Percentiles rank a stretch among this genome's conserved stretches.
These are phyloP conservation scores for Yamadazyma buinensis DNA, from an alignment of 1,139 yeast species.

Conservation along the genomic window DNA sequence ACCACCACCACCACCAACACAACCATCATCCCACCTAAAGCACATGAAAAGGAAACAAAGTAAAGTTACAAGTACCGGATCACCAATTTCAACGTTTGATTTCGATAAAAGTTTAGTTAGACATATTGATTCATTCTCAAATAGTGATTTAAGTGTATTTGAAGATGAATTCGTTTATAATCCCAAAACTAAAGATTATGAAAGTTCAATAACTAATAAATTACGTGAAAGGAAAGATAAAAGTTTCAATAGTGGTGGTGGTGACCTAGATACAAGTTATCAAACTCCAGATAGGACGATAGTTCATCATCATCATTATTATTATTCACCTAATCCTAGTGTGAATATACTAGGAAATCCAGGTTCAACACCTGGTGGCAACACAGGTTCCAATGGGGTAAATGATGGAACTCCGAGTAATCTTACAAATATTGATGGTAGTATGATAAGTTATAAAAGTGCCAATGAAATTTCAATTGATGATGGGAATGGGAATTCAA, in stretches of 20 bases:
- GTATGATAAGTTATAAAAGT: constrained; percentile 3
- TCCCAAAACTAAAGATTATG: constrained; percentile 18
- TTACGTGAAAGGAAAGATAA: background rate
- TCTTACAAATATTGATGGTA: constrained; percentile 4
- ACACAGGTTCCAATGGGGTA: background rate
- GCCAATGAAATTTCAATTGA: constrained; percentile 11
- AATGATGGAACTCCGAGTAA: constrained; percentile 1
- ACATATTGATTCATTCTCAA: constrained; percentile 19
- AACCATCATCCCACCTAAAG: no score
- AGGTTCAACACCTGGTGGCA: background rate
- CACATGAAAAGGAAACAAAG: background rate
- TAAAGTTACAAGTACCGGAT: background rate
- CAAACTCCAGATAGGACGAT: background rate
- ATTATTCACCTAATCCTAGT: constrained; percentile 11
- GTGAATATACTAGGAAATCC: background rate
- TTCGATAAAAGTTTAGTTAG: constrained; percentile 8
- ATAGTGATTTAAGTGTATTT: constrained; percentile 18
- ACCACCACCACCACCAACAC: constrained; percentile 17
- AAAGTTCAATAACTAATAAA: constrained; percentile 3
- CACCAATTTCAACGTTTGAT: background rate
- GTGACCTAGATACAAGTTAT: no score
- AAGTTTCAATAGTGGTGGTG: background rate
- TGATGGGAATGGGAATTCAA: no score
- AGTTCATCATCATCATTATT: constrained; percentile 17
- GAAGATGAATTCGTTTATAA: constrained; percentile 19